Conservation (phyloP, 495 filamentous ascomycete species). For the Penicillium daleae region DNA sequence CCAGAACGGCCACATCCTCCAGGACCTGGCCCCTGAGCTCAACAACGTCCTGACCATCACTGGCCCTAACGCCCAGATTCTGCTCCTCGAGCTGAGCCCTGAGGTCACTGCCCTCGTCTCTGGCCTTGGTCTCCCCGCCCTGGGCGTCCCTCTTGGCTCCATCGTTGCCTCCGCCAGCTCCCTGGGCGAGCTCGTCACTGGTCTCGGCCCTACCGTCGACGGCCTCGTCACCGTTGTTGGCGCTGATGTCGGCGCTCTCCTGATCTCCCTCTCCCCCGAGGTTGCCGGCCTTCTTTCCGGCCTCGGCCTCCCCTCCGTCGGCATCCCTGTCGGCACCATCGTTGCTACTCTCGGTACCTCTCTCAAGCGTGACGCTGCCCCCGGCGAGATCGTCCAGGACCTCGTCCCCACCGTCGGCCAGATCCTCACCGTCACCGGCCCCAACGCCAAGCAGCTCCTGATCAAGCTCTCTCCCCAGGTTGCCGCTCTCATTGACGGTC, state of each 20-base stretch:
- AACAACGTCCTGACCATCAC: slow-evolving; percentile 36
- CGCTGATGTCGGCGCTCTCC: slow-evolving; percentile 34
- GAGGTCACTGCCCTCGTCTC: slow-evolving; percentile 32
- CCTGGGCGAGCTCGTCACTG: slow-evolving; percentile 37
- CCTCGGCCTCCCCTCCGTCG: slow-evolving; percentile 36
- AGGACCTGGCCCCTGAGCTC: slow-evolving; percentile 35
- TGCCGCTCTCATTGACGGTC: slow-evolving; percentile 33
- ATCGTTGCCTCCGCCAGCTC: slow-evolving; percentile 35
- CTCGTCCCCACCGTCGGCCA: slow-evolving; percentile 35
- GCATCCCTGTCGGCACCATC: slow-evolving; percentile 32
- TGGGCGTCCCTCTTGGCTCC: slow-evolving; percentile 29
- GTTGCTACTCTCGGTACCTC: slow-evolving; percentile 30
- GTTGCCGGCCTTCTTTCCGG: slow-evolving; percentile 37
- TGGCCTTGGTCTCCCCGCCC: slow-evolving; percentile 29
- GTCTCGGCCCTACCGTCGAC: slow-evolving; percentile 34
- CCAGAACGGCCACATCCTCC: slow-evolving; percentile 33
- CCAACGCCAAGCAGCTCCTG: slow-evolving; percentile 39
- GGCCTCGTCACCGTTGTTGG: slow-evolving; percentile 39
- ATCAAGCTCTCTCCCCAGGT: slow-evolving; percentile 39
- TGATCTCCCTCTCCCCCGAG: slow-evolving; percentile 40
- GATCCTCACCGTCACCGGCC: slow-evolving; percentile 39
- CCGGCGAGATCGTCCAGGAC: slow-evolving; percentile 39
- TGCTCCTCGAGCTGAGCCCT: slow-evolving; percentile 34
- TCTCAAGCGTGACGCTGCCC: slow-evolving; percentile 29
- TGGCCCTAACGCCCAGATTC: slow-evolving; percentile 25